Evolutionary conservation across 768 basidiomycete genomes (phyloP), one percentile per base, ranked within the genome.

Genomic region (Cytidiella melzeri): DNA sequence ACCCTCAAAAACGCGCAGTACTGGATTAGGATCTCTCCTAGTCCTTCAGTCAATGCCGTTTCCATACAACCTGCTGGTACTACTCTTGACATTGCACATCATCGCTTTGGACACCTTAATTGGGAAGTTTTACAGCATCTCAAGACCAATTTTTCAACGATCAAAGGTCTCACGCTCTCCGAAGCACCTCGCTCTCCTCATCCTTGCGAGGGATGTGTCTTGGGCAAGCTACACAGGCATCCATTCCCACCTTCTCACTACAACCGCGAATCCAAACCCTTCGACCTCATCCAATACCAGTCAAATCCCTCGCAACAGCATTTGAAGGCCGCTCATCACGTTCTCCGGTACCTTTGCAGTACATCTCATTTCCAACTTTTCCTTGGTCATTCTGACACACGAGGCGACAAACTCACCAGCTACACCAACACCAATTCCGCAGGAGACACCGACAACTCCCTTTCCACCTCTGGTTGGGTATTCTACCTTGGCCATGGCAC

Each of bases 341-440:
- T 65, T 5, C 26, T 65, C 5, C 51, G 56, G 1, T 64, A 64
- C 49, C 55, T 64, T n/a, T 51, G 51, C 23, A 24, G n/a, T n/a
- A n/a, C n/a, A n/a, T n/a, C n/a, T n/a, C n/a, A n/a, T n/a, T n/a
- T n/a, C n/a, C n/a, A n/a, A n/a, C n/a, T n/a, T n/a, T n/a, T n/a
- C n/a, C n/a, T n/a, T n/a, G n/a, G n/a, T n/a, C n/a, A n/a, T n/a
- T n/a, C n/a, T n/a, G n/a, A n/a, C n/a, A n/a, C n/a, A n/a, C n/a
- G n/a, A n/a, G n/a, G n/a, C n/a, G n/a, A n/a, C n/a, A n/a, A n/a
- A n/a, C n/a, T 39, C 21, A 23, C 47, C 11, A 50, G 53, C 2
- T 55, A 45, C 43, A 34, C 51, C 7, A 51, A 57, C 30, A 53
- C 54, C 10, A 54, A 57, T 41, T 48, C 47, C 30, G n/a, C n/a